phyloP scores from a whole-genome alignment of 352 stramenopile genomes.

The Phytophthora pistaciae region DNA sequence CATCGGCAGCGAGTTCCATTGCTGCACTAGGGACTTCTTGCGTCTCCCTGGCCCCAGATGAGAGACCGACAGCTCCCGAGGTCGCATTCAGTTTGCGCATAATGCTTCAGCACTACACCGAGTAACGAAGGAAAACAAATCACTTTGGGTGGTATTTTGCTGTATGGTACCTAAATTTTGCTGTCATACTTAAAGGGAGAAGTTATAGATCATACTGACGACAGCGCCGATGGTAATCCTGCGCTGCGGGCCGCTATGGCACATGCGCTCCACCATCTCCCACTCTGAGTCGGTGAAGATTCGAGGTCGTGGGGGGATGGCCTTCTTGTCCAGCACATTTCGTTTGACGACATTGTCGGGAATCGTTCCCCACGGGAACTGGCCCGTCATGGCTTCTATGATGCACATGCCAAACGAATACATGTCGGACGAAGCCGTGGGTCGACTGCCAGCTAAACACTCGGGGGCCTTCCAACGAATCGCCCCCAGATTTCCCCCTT shows the following conservation, averaged over 20 bases:
- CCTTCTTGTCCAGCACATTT: neutral
- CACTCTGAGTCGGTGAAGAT: neutral
- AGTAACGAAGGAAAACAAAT: neutral
- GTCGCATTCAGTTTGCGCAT: neutral
- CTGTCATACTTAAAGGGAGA: neutral
- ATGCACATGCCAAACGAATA: constrained; percentile 35
- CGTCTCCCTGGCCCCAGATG: neutral
- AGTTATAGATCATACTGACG: neutral
- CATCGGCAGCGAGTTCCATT: neutral
- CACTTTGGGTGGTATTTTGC: neutral
- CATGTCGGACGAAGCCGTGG: constrained; percentile 13
- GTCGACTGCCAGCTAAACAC: constrained; percentile 8
- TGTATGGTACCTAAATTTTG: neutral
- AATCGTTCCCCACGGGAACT: neutral
- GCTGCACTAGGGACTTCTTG: neutral
- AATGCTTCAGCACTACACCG: neutral
- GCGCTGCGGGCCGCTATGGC: neutral
- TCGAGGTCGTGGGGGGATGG: neutral
- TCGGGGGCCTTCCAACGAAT: constrained; percentile 23
- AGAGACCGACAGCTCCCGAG: neutral
- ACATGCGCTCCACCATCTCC: neutral
- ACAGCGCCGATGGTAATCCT: neutral
- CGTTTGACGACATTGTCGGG: neutral
- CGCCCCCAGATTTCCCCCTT: neutral
- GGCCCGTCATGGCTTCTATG: neutral